A percentile compares a stretch with the other conserved stretches of the same genome.
These are phyloP conservation scores for Ustilago vetiveriae DNA, from an alignment of 1,284 basidiomycete genomes.

Conservation along the genomic window DNA sequence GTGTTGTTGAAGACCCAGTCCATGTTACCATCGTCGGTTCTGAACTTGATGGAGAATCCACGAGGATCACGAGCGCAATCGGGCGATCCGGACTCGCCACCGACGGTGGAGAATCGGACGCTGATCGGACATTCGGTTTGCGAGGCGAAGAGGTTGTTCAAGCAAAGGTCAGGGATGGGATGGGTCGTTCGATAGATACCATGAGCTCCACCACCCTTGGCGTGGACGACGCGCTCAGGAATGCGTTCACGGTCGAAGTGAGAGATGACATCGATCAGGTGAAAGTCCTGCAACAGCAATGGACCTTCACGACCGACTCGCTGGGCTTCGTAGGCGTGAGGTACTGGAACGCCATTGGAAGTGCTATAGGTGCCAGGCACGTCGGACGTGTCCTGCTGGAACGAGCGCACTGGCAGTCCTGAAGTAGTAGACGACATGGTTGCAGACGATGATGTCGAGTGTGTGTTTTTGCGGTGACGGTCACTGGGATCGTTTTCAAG, in stretches of 20 bases:
- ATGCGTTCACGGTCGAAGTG: slow-evolving; percentile 65
- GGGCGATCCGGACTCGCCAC: slow-evolving; percentile 48
- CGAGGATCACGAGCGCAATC: slow-evolving; percentile 54
- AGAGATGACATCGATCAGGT: slow-evolving; percentile 49
- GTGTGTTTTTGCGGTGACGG: background rate
- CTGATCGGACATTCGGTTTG: slow-evolving; percentile 42
- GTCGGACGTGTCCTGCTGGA: slow-evolving; percentile 33
- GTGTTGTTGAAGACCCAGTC: slow-evolving; percentile 56
- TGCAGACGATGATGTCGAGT: too few species aligned
- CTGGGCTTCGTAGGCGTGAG: slow-evolving; percentile 78
- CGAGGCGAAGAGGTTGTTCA: slow-evolving; percentile 42
- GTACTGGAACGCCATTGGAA: slow-evolving; percentile 47
- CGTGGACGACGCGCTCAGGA: slow-evolving; percentile 63
- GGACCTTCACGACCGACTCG: slow-evolving; percentile 80
- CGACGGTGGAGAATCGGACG: slow-evolving; percentile 55
- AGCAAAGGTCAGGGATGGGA: slow-evolving; percentile 44
- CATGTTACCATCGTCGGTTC: slow-evolving; percentile 45
- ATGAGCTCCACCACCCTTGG: slow-evolving; percentile 60
- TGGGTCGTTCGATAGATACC: slow-evolving; percentile 53
- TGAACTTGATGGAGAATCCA: slow-evolving; percentile 56
- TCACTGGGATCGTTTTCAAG: too few species aligned
- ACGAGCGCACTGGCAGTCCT: slow-evolving; percentile 26
- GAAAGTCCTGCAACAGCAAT: slow-evolving; percentile 77
- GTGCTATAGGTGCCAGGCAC: slow-evolving; percentile 43
- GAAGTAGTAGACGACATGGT: slow-evolving; percentile 37